phyloP scores from a whole-genome alignment of 1,284 basidiomycete genomes.

The Cryptococcus wingfieldii region DNA sequence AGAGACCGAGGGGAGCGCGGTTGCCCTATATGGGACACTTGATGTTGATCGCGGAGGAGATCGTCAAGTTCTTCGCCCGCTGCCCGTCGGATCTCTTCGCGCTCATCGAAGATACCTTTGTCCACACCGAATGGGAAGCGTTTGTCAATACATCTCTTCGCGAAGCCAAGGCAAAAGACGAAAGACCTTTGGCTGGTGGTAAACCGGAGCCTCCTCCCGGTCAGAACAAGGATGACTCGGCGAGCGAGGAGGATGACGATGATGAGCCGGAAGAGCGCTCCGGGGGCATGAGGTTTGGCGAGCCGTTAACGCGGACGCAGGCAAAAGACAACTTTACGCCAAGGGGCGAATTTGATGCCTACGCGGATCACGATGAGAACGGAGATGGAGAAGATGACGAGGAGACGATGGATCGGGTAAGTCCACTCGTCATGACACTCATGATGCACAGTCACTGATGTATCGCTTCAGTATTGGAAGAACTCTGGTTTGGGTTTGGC shows the following conservation, averaged over 20 bases:
- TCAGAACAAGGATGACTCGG: conserved; percentile 22
- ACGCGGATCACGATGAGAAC: conserved; percentile 20
- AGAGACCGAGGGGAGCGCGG: conserved; percentile 67
- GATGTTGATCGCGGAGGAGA: conserved; percentile 65
- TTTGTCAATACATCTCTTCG: conserved; percentile 77
- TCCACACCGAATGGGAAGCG: conserved; percentile 77
- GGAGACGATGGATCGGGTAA: conserved; percentile 26
- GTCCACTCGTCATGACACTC: background rate
- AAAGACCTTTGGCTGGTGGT: conserved; percentile 72
- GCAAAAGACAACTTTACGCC: conserved; percentile 27
- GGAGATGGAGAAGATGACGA: conserved; percentile 29
- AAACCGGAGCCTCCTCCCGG: conserved; percentile 34
- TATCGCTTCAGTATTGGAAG: conserved; percentile 24
- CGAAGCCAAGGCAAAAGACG: conserved; percentile 78
- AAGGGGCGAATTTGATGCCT: conserved; percentile 22
- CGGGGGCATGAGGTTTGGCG: conserved; percentile 32
- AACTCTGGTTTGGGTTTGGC: conserved; percentile 15
- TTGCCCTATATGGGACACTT: conserved; percentile 97
- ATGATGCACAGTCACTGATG: background rate
- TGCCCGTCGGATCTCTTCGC: conserved; percentile 76
- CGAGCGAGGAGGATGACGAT: conserved; percentile 32
- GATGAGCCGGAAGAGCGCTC: conserved; percentile 9
- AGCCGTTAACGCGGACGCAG: conserved; percentile 34
- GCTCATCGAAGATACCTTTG: conserved; percentile 61
- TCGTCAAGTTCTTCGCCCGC: conserved; percentile 57